Percentiles rank a stretch among this genome's conserved stretches.
These are phyloP conservation scores for Colletotrichum horii DNA, from an alignment of 2,329 filamentous ascomycete species.

Conservation along the genomic window DNA sequence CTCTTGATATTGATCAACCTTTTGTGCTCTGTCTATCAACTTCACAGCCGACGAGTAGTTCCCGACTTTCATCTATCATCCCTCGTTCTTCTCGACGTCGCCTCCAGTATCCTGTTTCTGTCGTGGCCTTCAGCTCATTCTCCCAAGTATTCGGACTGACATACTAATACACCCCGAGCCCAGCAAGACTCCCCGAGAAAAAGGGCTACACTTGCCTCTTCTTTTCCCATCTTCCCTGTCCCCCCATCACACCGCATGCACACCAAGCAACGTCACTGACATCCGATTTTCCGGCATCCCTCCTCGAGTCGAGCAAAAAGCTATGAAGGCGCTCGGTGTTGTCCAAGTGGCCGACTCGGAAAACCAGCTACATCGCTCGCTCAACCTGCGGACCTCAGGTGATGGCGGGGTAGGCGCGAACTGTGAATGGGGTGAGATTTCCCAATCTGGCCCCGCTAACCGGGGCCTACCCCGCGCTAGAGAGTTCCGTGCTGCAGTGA, in stretches of 20 bases:
- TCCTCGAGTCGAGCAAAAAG: background rate
- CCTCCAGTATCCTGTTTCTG: background rate
- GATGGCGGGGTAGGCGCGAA: slow-evolving; percentile 11
- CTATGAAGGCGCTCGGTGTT: background rate
- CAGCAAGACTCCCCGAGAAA: background rate
- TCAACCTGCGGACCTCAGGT: background rate
- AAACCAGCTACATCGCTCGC: background rate
- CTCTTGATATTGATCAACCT: background rate
- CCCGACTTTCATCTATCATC: background rate
- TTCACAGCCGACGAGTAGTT: background rate
- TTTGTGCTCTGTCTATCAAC: background rate
- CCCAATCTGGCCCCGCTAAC: slow-evolving; percentile 2
- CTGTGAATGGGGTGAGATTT: slow-evolving; percentile 19
- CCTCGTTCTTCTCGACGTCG: background rate
- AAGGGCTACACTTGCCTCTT: background rate
- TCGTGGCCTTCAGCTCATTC: background rate
- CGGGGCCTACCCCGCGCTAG: slow-evolving; percentile 18
- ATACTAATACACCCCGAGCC: background rate
- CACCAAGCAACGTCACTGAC: background rate
- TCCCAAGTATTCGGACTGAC: background rate
- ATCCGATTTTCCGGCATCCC: background rate
- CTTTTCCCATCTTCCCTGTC: background rate
- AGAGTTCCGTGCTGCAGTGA: background rate
- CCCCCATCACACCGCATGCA: background rate
- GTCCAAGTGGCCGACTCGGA: background rate